Evolutionary conservation across 768 basidiomycete species (phyloP), one percentile per base, ranked within the genome.

Genomic region (Harrya chromipes): DNA sequence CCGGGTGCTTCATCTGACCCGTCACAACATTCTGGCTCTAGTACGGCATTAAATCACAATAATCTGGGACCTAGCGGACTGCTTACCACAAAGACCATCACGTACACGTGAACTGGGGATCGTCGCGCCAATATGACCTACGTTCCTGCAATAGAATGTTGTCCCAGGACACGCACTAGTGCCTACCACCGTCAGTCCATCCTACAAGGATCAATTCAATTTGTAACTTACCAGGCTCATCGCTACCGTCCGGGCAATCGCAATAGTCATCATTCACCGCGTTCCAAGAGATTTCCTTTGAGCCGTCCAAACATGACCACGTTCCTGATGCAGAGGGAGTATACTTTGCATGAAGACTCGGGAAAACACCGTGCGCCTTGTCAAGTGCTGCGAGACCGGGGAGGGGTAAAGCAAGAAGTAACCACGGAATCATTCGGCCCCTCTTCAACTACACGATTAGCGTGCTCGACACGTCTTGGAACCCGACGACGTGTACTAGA

Each of bases 211-310:
- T 46, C 40, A 49, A 37, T 57, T 19, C 11, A 35, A 31, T 43
- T 35, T 34, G 40, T 50, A 35, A 27, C 57, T 47, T 41, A 85
- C 94, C 94, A 66, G 94, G 94, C 65, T 97, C 94, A 56, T 97
- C 94, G 55, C 88, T 93, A n/a, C 93, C 93, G 62, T 97, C 94
- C 26, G 76, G 75, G 63, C 94, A 97, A 71, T 97, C 94, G 63
- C 94, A 97, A 60, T 84, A 92, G 68, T 97, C 93, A 63, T 97
- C 91, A 66, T 97, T 97, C 21, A 97, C 84, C 17, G 87, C 83
- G 29, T 72, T 69, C 84, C 85, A 92, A 2, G 84, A 71, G 55
- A 97, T 90, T 53, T 81, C 76, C 61, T 84, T 85, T 0, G 82
- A 84, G 19, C 85, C 87, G 59, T 94, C 86, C 52, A 95, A 70